Conservation (phyloP, 345 rosid species). For the Eucalyptus regnans region DNA sequence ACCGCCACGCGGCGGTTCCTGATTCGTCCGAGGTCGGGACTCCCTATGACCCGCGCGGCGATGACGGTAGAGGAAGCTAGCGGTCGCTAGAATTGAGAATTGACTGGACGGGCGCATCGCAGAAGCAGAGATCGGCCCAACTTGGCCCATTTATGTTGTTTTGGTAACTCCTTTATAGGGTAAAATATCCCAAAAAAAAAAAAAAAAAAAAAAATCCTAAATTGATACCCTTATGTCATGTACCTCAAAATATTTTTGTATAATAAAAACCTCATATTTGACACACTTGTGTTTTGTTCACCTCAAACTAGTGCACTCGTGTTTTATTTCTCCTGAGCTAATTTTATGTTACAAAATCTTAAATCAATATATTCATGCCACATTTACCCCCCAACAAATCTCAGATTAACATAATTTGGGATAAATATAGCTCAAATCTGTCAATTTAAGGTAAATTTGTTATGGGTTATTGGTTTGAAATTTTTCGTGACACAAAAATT, state of each 20-base stretch:
- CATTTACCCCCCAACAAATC: rapidly evolving
- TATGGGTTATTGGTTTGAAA: rapidly evolving
- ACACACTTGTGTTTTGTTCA: no score
- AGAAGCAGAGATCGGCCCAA: not conserved
- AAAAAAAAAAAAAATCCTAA: no score
- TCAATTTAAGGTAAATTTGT: no score
- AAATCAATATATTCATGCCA: rapidly evolving
- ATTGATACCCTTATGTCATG: no score
- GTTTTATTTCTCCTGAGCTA: no score
- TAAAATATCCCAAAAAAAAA: no score
- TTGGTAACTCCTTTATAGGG: rapidly evolving
- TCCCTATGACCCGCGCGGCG: not conserved
- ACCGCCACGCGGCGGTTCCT: not conserved
- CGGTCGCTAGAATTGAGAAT: not conserved
- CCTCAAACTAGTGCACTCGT: no score
- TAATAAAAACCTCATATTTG: no score
- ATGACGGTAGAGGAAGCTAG: not conserved
- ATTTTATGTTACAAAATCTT: no score
- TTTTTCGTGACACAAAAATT: rapidly evolving
- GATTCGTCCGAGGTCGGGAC: not conserved
- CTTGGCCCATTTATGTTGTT: not conserved
- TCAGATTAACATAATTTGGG: no score
- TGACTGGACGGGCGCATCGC: not conserved
- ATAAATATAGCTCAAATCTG: rapidly evolving
- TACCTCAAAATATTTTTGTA: no score